Evolutionary conservation across 2,329 filamentous ascomycete genomes (phyloP), one percentile per base, ranked within the genome.

Genomic region (Thielaviopsis musarum): DNA sequence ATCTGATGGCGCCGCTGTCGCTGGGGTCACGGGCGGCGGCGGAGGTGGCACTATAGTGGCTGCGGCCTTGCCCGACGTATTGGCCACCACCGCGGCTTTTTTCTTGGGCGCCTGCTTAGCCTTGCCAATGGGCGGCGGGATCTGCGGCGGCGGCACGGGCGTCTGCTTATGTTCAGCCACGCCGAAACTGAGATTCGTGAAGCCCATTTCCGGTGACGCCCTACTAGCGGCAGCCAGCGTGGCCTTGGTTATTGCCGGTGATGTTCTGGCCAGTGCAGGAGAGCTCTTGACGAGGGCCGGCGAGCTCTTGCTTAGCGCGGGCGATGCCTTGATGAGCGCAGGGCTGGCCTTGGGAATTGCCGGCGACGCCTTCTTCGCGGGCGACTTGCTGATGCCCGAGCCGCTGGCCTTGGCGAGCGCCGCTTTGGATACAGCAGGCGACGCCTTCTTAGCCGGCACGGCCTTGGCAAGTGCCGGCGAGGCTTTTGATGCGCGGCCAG

Each of bases 21-120:
- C 19, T 1, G 34, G n/a, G 5, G 55, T n/a, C 38, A 52, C 21
- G 21, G 49, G 38, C 38, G 45, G 51, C 21, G 30, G 34, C 51
- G 2, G 51, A 73, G 41, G 63, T 64, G 6, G 63, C 60, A 19
- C 30, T 34, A 45, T n/a, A 45, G 17, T 45, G 19, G 51, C 21
- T n/a, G 41, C 52, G 3, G 34, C 73, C 38, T 63, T 65, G 6
- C 5, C 30, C 30, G 30, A 5, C 9, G 63, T 59, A n/a, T 65
- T 67, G 58, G 72, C 71, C 34, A 70, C 66, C 54, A 68, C 69
- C 57, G 67, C 65, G 15, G 68, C 65, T 59, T 71, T 71, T 26
- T 67, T 65, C 38, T 67, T 65, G 49, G 65, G 64, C 3, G 54
- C 59, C 5, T 65, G 52, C 15, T 60, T 59, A 5, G 58, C 17